phyloP scores from a whole-genome alignment of 2,329 filamentous ascomycete species.

The Ophiobolus disseminans region DNA sequence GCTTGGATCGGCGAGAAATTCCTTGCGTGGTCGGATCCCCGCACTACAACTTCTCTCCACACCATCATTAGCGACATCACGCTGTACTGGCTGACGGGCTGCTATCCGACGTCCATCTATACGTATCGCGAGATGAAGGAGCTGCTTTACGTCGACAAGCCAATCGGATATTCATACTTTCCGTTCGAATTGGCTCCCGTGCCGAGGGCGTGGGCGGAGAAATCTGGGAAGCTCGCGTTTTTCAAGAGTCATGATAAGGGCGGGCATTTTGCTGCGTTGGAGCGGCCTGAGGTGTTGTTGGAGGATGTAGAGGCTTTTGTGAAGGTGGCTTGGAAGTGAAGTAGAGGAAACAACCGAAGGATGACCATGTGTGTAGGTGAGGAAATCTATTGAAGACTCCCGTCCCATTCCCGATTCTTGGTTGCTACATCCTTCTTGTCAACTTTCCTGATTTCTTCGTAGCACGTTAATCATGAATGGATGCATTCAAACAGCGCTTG shows the following conservation, averaged over 20 bases:
- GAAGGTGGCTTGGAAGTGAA: constrained; percentile 42
- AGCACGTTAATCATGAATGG: no score
- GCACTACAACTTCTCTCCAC: constrained; percentile 43
- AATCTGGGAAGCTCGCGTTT: constrained; percentile 47
- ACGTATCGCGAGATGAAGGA: constrained; percentile 53
- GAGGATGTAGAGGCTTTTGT: constrained; percentile 56
- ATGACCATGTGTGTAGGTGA: no score
- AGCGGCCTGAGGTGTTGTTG: constrained; percentile 51
- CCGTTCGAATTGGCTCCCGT: constrained; percentile 51
- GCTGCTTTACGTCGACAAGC: constrained; percentile 48
- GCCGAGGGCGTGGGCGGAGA: constrained; percentile 51
- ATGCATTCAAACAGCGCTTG: not conserved
- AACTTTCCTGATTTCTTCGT: no score
- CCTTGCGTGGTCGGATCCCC: constrained; percentile 59
- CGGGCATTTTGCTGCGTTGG: constrained; percentile 60
- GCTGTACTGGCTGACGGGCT: constrained; percentile 64
- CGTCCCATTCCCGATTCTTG: no score
- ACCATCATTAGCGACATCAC: constrained; percentile 59
- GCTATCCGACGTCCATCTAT: constrained; percentile 58
- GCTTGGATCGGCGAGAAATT: constrained; percentile 67
- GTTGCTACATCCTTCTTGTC: no score
- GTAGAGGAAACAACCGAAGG: no score
- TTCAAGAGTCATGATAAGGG: constrained; percentile 46
- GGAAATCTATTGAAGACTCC: no score
- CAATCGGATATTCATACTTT: constrained; percentile 54